Evolutionary conservation across 805 yeast genomes (phyloP).

Genomic region (Myxozyma lipomycoides): DNA sequence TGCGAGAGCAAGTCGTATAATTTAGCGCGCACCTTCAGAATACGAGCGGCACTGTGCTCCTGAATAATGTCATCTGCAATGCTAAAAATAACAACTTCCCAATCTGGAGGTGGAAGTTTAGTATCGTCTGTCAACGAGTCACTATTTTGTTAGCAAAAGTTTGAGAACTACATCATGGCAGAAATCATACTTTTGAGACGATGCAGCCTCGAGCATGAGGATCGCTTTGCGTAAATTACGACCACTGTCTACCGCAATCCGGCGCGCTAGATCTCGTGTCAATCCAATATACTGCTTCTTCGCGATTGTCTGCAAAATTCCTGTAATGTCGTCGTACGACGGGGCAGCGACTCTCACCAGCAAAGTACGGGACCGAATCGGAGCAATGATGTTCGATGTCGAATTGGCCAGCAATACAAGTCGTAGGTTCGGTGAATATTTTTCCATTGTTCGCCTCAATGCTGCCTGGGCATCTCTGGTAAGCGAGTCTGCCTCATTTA

Average conservation of each 20-base stretch:
- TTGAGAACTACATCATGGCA: too few relatives aligned
- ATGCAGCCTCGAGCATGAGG: conserved; percentile 74
- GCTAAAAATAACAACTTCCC: conserved; percentile 75
- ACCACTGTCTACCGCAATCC: conserved; percentile 53
- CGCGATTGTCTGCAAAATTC: conserved; percentile 55
- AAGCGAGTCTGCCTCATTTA: conserved; percentile 86
- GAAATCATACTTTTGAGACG: conserved; percentile 35
- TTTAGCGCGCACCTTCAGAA: conserved; percentile 54
- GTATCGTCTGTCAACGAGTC: conserved; percentile 37
- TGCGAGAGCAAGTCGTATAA: conserved; percentile 84
- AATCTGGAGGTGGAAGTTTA: conserved; percentile 68
- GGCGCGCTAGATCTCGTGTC: conserved; percentile 42
- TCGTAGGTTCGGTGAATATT: conserved; percentile 82
- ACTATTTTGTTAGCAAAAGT: neutral
- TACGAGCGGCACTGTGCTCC: conserved; percentile 56
- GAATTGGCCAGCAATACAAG: conserved; percentile 81
- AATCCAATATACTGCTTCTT: conserved; percentile 50
- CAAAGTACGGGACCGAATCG: conserved; percentile 89
- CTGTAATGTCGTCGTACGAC: conserved; percentile 50
- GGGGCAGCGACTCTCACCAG: conserved; percentile 89
- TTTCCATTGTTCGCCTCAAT: conserved; percentile 91
- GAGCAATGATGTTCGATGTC: conserved; percentile 86
- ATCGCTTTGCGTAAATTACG: conserved; percentile 77
- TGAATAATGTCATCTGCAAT: conserved; percentile 54
- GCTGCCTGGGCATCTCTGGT: conserved; percentile 96